Conservation (phyloP, 177 flowering plant species). For the Vitis hybrid region DNA sequence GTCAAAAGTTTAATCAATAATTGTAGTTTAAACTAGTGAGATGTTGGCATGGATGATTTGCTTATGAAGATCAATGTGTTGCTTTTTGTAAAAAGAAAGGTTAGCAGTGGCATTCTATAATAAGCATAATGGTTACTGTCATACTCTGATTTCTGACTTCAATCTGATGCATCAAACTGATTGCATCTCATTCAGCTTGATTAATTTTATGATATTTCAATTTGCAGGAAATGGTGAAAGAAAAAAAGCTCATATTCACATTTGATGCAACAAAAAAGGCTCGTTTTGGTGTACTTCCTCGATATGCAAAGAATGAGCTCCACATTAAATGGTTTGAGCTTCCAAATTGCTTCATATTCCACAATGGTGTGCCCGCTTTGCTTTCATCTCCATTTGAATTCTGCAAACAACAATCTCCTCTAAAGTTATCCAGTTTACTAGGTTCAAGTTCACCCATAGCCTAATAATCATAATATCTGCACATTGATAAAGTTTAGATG, state of each 20-base stretch:
- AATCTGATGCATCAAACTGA: neutral
- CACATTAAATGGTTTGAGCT: slow-evolving; percentile 95
- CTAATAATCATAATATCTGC: too few relatives aligned
- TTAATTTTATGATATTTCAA: slow-evolving; percentile 3
- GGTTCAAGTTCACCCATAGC: too few relatives aligned
- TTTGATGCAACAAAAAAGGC: slow-evolving; percentile 81
- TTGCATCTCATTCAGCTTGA: slow-evolving; percentile 1
- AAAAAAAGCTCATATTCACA: slow-evolving; percentile 58
- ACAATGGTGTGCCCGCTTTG: slow-evolving; percentile 59
- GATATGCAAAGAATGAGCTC: slow-evolving; percentile 84
- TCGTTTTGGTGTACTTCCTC: slow-evolving; percentile 92
- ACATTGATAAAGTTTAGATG: too few relatives aligned
- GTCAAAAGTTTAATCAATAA: too few relatives aligned
- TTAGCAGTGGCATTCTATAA: neutral
- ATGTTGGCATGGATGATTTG: neutral
- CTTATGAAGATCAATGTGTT: neutral
- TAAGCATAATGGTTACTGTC: neutral
- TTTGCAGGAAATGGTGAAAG: slow-evolving; percentile 91
- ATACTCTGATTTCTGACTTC: neutral
- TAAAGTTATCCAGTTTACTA: too few relatives aligned
- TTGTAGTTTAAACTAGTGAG: neutral
- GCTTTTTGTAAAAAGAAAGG: neutral
- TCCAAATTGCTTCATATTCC: slow-evolving; percentile 96
- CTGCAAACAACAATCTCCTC: too few relatives aligned
- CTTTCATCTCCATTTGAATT: neutral